A percentile compares a stretch with the other conserved stretches of the same genome.
These are phyloP conservation scores for Fusarium heterosporum DNA, from an alignment of 2,329 filamentous ascomycete species.

Conservation along the genomic window DNA sequence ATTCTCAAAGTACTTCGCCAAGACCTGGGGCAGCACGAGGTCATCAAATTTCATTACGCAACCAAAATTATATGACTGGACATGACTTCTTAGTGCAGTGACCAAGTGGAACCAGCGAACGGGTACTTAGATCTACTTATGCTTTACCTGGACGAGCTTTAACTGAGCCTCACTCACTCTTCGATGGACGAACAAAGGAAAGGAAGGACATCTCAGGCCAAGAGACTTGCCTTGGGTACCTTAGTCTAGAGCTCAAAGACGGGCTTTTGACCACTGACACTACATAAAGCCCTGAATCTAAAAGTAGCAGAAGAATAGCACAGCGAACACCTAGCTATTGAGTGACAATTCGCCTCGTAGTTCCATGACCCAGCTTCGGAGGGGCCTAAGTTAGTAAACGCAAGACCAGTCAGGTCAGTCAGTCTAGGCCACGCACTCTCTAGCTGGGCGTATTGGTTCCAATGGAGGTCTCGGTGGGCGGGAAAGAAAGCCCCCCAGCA, in stretches of 20 bases:
- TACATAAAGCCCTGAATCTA: background rate
- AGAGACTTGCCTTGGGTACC: background rate
- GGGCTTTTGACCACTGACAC: no score
- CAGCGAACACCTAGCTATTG: background rate
- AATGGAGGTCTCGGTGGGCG: conserved; percentile 10
- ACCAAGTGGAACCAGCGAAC: conserved; percentile 27
- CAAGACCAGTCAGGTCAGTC: conserved; percentile 3
- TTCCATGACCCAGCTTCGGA: conserved; percentile 16
- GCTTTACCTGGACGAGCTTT: conserved; percentile 21
- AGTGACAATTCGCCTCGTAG: background rate
- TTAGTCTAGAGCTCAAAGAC: background rate
- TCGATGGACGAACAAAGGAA: background rate
- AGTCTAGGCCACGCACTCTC: conserved; percentile 20
- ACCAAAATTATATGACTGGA: conserved; percentile 29
- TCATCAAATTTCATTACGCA: conserved; percentile 37
- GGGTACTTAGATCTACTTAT: conserved; percentile 39
- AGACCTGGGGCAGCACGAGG: conserved; percentile 43
- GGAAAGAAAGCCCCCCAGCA: conserved; percentile 23
- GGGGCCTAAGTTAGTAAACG: conserved; percentile 22
- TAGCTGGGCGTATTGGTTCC: conserved; percentile 15
- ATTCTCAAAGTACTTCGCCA: conserved; percentile 35
- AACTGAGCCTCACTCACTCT: conserved; percentile 33
- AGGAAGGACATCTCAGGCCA: background rate
- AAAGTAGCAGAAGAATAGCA: background rate
- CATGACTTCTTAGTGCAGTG: conserved; percentile 17